These are phyloP conservation scores for Stygiomarasmius scandens DNA, from an alignment of 1,284 basidiomycete species.

Conservation along the genomic window DNA sequence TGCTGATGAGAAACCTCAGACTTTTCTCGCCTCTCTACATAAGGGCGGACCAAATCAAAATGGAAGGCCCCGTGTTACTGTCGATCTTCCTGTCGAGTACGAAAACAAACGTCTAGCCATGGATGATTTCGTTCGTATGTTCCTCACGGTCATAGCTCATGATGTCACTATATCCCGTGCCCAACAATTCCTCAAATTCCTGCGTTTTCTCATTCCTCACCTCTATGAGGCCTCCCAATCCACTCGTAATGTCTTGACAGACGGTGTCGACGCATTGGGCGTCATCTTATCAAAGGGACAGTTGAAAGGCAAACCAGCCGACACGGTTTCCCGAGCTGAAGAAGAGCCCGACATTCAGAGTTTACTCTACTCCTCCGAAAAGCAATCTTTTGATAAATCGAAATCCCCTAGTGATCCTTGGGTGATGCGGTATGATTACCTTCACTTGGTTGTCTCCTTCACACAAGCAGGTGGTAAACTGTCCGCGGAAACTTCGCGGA, in stretches of 20 bases:
- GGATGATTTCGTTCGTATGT: conserved; percentile 72
- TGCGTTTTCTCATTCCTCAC: conserved; percentile 60
- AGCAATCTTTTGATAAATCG: conserved; percentile 43
- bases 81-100: conserved; percentile 63
- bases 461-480: conserved; percentile 60
- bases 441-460: conserved; percentile 60
- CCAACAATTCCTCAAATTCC: conserved; percentile 66
- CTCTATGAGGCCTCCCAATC: conserved; percentile 58
- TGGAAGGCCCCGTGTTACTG: conserved; percentile 39
- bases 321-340: conserved; percentile 34
- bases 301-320: conserved; percentile 49
- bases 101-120: conserved; percentile 60
- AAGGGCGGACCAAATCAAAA: conserved; percentile 35
- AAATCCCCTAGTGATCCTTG: conserved; percentile 55
- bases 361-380: conserved; percentile 29
- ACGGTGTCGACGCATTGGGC: conserved; percentile 73
- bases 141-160: conserved; percentile 81
- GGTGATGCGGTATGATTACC: conserved; percentile 66
- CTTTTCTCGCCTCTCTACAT: conserved; percentile 59
- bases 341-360: conserved; percentile 28
- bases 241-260: conserved; percentile 58
- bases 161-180: conserved; percentile 68
- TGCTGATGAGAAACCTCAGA: conserved; percentile 68
- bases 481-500: conserved; percentile 45
- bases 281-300: conserved; percentile 51